phyloP scores from a whole-genome alignment of 1,284 basidiomycete species.

The Ceratobasidium sp. region DNA sequence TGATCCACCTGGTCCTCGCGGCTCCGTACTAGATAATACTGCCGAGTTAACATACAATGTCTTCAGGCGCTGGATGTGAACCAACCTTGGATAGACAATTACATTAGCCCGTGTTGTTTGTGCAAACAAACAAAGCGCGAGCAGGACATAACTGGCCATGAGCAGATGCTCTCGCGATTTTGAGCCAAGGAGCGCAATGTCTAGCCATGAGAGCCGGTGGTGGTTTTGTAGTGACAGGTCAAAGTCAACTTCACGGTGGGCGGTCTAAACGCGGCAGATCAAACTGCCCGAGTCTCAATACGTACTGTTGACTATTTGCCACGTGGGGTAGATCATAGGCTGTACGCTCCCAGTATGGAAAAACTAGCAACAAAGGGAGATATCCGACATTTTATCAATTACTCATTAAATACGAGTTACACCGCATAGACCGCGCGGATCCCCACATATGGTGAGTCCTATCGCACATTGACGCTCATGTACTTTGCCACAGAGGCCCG shows the following conservation, averaged over 20 bases:
- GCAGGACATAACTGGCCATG: neutral
- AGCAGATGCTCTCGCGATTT: neutral
- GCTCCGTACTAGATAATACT: neutral
- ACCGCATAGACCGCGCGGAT: neutral
- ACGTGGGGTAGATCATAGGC: neutral
- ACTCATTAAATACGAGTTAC: neutral
- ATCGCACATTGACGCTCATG: neutral
- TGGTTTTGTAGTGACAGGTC: neutral
- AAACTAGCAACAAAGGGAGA: neutral
- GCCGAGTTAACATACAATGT: neutral
- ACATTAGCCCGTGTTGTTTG: neutral
- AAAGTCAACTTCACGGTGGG: neutral
- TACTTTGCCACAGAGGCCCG: neutral
- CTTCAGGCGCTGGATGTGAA: neutral
- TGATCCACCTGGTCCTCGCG: neutral
- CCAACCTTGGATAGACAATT: neutral
- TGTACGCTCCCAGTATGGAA: slow-evolving; percentile 3
- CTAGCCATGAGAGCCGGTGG: neutral
- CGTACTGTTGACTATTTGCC: neutral
- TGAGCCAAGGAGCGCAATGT: neutral
- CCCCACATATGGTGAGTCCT: neutral
- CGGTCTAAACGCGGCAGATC: neutral
- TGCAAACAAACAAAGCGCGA: neutral
- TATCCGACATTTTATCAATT: neutral
- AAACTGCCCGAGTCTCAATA: neutral